Base-by-base conservation (phyloP, 371 early-diverging fungal genomes). In the Mucor racemosus region DNA sequence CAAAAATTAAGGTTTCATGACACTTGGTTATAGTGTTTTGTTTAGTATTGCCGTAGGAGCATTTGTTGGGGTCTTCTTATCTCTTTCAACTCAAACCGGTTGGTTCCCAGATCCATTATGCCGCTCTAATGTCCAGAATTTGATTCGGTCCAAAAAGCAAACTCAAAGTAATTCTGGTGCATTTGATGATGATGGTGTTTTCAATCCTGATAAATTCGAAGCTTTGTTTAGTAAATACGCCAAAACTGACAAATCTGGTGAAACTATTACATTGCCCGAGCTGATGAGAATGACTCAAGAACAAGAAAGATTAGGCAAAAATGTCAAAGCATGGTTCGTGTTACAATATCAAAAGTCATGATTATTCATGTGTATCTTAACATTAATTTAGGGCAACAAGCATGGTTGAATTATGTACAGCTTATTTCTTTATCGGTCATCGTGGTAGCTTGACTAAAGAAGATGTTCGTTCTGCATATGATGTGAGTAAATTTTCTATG, bases 401-500 rank as follows among this genome's bases (percentile, higher is more conserved):
- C 14, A 38, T 74, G 34, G 26, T 74, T n/a, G 74, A 77, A 40
- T 72, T 76, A 63, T 41, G 66, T 42, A 67, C 73, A 10, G 60
- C 70, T 9, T 80, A 80, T 48, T 68, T 80, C n/a, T 69, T 80
- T 58, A 70, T 75, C 10, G 81, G 81, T 7, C 69, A 78, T 36
- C 53, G 56, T 15, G 81, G 78, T 2, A 35, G 53, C 53, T 36
- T 80, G 8, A 44, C 64, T n/a, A 69, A 68, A 35, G 66, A 72
- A 17, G 73, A 78, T 61, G 71, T 80, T 17, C 65, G 54, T 15
- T 71, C 78, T 19, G 75, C 68, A 9, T 80, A 74, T 57, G 78
- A 80, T 71, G 81, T 80, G 62, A 66, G 75, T 60, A 6, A 4
- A 33, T 41, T 53, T 61, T 9, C 7, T 35, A 6, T 61, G 10